Evolutionary conservation across 805 yeast genomes (phyloP), one percentile per base, ranked within the genome.

Genomic region (Yamadazyma endophytica): DNA sequence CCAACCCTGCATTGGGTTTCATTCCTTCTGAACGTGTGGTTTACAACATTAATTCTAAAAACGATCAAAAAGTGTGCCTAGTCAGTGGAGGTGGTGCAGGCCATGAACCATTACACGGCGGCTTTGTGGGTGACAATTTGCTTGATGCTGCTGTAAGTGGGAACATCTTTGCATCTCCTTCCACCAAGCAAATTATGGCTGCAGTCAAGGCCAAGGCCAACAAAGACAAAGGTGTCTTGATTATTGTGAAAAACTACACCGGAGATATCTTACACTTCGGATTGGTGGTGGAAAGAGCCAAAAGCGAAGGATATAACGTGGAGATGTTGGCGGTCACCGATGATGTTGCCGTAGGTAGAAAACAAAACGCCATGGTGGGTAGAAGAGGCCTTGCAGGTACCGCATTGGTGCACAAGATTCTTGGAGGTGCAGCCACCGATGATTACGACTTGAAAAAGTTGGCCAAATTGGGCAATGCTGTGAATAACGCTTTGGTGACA

Each of bases 11-110:
- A 18, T 47, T 81, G 28, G 57, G 60, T 17, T 54, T 77, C 23
- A 70, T 80, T 29, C 77, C 76, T 21, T 47, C 68, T 5, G 84
- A 80, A 49, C 65, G 70, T 37, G 81, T 79, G 4, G 68, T 77
- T 8, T 73, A 59, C 53, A 61, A 65, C 37, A 62, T 69, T 13
- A 39, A 59, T 32, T 49, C 63, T n/a, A 49, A 54, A 26, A 46
- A 54, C 13, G 27, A 43, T n/a, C 59, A 67, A 17, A 82, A 84
- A 47, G 82, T 88, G 26, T 73, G 85, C 5, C 49, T 89, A 29
- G 61, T 89, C 17, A 79, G 95, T 20, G 96, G 97, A 37, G 97
- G 97, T 34, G 97, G 97, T 17, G 78, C 89, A 9, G 97, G 97
- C 28, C 97, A 89, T 52, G 97, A 89, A 58, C 97, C 97, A 16